Conservation (phyloP, 805 yeast species). For the Yarrowia porcina region DNA sequence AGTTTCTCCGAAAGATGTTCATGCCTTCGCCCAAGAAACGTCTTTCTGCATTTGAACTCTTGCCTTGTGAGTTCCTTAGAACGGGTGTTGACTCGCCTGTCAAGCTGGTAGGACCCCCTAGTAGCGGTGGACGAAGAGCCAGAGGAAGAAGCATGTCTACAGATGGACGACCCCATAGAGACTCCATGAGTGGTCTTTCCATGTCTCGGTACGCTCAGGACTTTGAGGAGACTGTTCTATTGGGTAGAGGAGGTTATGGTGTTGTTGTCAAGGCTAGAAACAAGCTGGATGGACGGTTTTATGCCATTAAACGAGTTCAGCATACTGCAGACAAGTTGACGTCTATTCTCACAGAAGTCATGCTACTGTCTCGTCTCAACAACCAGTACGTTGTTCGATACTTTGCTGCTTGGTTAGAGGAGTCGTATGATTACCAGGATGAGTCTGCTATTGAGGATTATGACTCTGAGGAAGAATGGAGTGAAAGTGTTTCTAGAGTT, state of each 20-base stretch:
- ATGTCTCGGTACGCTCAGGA: slow-evolving; percentile 77
- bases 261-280: slow-evolving; percentile 97
- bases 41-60: slow-evolving; percentile 76
- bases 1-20: slow-evolving; percentile 64
- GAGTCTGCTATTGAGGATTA: slow-evolving; percentile 39
- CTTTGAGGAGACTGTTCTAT: slow-evolving; percentile 86
- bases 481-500: slow-evolving; percentile 10
- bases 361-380: slow-evolving; percentile 83
- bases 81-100: slow-evolving; percentile 38
- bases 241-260: slow-evolving; percentile 96
- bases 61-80: slow-evolving; percentile 79
- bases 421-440: slow-evolving; percentile 44
- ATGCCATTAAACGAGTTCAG: slow-evolving; percentile 88
- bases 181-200: slow-evolving; percentile 28
- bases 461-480: slow-evolving; percentile 30
- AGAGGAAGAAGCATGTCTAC: slow-evolving; percentile 3
- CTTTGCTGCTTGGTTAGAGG: slow-evolving; percentile 97
- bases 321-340: slow-evolving; percentile 79
- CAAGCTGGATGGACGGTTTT: slow-evolving; percentile 87
- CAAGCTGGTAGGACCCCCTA: neutral
- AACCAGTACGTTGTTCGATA: slow-evolving; percentile 96
- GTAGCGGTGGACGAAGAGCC: neutral
- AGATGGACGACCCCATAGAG: slow-evolving; percentile 15
- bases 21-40: slow-evolving; percentile 64
- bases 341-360: slow-evolving; percentile 82